A percentile compares a stretch with the other conserved stretches of the same genome.
phyloP scores from a whole-genome alignment of 1,284 basidiomycete genomes.

The Schizophyllum amplum region DNA sequence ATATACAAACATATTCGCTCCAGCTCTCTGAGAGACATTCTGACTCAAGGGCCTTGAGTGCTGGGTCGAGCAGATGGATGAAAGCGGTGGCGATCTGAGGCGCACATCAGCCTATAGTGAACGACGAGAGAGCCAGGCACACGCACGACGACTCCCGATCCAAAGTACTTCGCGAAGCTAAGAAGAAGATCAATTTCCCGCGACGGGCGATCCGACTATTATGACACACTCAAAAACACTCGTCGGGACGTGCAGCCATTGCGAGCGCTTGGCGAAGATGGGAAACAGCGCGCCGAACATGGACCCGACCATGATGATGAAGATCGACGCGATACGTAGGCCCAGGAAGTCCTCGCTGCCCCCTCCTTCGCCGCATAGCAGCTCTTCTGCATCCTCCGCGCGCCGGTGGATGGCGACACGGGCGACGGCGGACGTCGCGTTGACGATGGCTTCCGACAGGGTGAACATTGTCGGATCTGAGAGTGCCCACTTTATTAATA shows the following conservation, averaged over 20 bases:
- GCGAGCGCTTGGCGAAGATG: slow-evolving; percentile 59
- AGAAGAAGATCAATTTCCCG: too few species aligned
- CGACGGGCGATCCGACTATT: too few species aligned
- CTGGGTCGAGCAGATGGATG: slow-evolving; percentile 80
- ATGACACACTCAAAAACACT: slow-evolving; percentile 67
- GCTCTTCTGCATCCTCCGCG: neutral
- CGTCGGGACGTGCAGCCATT: slow-evolving; percentile 54
- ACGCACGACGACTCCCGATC: slow-evolving; percentile 83
- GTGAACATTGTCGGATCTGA: neutral
- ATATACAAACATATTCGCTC: slow-evolving; percentile 58
- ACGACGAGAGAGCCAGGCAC: slow-evolving; percentile 11
- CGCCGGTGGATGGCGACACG: neutral
- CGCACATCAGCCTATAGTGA: slow-evolving; percentile 3
- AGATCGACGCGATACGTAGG: slow-evolving; percentile 79
- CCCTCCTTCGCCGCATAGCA: neutral
- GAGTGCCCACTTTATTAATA: neutral
- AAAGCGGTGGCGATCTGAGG: slow-evolving; percentile 85
- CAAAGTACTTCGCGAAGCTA: slow-evolving; percentile 92
- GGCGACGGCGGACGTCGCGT: neutral
- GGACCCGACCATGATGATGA: slow-evolving; percentile 75
- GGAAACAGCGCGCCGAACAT: slow-evolving; percentile 77
- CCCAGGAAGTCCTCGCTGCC: slow-evolving; percentile 13
- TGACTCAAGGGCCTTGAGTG: slow-evolving; percentile 61
- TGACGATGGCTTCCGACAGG: neutral
- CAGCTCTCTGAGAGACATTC: slow-evolving; percentile 66